A percentile compares a stretch with the other conserved stretches of the same genome.
Conservation (phyloP, 2,329 filamentous ascomycete genomes). For the Neofusicoccum sp. region DNA sequence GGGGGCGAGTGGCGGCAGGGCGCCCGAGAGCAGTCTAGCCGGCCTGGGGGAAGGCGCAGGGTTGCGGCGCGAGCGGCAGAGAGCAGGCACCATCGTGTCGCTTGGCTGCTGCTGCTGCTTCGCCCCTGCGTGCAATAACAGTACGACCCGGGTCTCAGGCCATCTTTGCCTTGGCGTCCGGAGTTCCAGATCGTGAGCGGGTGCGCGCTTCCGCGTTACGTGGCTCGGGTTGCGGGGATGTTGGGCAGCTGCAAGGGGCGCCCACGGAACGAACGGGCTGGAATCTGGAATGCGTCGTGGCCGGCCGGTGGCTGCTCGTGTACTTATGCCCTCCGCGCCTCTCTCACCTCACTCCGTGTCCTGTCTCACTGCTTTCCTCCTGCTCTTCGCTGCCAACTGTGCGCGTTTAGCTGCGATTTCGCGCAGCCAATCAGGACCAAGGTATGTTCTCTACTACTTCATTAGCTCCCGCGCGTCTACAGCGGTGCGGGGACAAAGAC, state of each 20-base stretch:
- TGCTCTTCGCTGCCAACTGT: background rate
- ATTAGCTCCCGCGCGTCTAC: background rate
- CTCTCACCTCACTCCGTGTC: background rate
- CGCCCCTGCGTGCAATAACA: background rate
- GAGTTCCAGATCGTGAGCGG: background rate
- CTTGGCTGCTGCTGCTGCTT: no score
- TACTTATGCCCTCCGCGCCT: background rate
- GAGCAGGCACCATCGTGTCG: no score
- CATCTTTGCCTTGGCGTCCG: background rate
- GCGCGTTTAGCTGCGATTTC: background rate
- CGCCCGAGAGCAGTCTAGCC: no score
- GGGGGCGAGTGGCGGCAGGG: no score
- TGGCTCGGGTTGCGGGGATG: background rate
- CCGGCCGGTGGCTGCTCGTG: background rate
- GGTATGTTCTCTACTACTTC: background rate
- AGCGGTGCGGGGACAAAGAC: background rate
- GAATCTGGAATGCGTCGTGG: constrained; percentile 1
- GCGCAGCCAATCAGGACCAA: background rate
- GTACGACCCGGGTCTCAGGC: background rate
- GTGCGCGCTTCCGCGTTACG: background rate
- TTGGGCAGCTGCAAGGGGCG: constrained; percentile 16
- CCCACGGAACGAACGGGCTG: constrained; percentile 9
- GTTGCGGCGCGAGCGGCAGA: no score
- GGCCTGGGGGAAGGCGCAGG: no score
- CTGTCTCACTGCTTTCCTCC: background rate